Base-by-base conservation (phyloP, 2,329 filamentous ascomycete species). In the Phialocephala sp. region DNA sequence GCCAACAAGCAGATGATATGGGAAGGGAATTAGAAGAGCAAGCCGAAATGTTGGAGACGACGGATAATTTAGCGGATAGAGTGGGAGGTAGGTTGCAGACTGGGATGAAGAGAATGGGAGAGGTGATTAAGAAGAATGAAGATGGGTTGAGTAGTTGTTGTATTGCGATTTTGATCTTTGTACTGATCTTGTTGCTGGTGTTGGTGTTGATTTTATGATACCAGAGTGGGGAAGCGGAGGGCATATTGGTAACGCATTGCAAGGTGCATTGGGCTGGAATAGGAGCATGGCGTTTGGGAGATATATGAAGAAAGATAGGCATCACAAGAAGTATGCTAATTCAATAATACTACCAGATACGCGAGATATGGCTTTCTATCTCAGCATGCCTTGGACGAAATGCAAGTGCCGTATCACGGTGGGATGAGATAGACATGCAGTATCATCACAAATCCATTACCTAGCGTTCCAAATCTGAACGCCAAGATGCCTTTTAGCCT, bases 1-100 rank as follows among this genome's bases (percentile, higher is more conserved):
- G 94, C 63, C 85, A 91, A 76, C 95, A 98, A 83, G 96, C 95
- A 1, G 90, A 96, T 79, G 92, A 93, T 72, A 99, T 99, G 94
- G 94, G 95, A 1, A 84, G 94, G 64, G 95, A 99, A 81, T 83
- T 99, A 55, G 96, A 97, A 79, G 95, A 99, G 81, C 95, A 99
- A 83, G 86, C 85, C 24, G 92, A 93, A 78, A 90, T 98, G 86
- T 83, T 99, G 64, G 89, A 95, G 69, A 89, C 91, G 60, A 91
- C 96, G 47, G 94, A 98, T 79, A 86, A 84, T 36, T 83, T 97
- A 64, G 93, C 92, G 4, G 94, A 98, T 77, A 85, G 94, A 39
- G 93, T 99, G 1, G 91, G 92, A 15, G 91, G 92, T 1, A 89
- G 95, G 76, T 79, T 99, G 74, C 88, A 93, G 80, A 93, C 85